Percentiles rank a stretch among this genome's conserved stretches.
phyloP scores from a whole-genome alignment of 192 early-diverging fungal species.

The Backusella psychrophila region DNA sequence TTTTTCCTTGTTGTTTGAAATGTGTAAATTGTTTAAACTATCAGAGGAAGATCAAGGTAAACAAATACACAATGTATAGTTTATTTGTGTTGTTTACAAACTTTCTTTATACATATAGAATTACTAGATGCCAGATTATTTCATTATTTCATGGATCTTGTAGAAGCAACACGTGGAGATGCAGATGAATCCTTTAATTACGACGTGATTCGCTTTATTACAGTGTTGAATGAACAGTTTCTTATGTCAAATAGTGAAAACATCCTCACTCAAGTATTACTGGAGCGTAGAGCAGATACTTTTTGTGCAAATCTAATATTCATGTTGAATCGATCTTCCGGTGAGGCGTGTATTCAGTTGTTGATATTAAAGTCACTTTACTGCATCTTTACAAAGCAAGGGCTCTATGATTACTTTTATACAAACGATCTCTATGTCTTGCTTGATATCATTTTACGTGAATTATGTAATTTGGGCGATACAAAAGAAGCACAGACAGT shows the following conservation, averaged over 20 bases:
- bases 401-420: slow-evolving; percentile 75
- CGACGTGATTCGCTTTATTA: slow-evolving; percentile 48
- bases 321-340: slow-evolving; percentile 85
- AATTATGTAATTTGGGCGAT: slow-evolving; percentile 65
- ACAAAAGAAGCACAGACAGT: slow-evolving; percentile 24
- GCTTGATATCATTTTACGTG: slow-evolving; percentile 84
- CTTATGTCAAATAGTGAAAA: slow-evolving; percentile 51
- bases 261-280: slow-evolving; percentile 47
- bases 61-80: not conserved
- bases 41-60: slow-evolving; percentile 51
- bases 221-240: slow-evolving; percentile 72
- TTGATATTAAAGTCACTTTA: slow-evolving; percentile 71
- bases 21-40: slow-evolving; percentile 56
- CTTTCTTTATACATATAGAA: slow-evolving; percentile 31
- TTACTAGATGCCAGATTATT: slow-evolving; percentile 46
- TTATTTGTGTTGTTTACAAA: not conserved
- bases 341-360: slow-evolving; percentile 49
- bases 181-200: slow-evolving; percentile 55
- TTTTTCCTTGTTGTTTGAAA: slow-evolving; percentile 57
- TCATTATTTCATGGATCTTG: slow-evolving; percentile 52
- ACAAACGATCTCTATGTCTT: slow-evolving; percentile 90
- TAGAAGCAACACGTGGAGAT: slow-evolving; percentile 56
- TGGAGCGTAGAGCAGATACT: slow-evolving; percentile 63
- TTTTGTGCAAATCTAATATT: slow-evolving; percentile 92
- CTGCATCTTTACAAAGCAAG: slow-evolving; percentile 62